Evolutionary conservation across 2,329 filamentous ascomycete species (phyloP).

Genomic region (Paecilomyces dactylethromorphus): DNA sequence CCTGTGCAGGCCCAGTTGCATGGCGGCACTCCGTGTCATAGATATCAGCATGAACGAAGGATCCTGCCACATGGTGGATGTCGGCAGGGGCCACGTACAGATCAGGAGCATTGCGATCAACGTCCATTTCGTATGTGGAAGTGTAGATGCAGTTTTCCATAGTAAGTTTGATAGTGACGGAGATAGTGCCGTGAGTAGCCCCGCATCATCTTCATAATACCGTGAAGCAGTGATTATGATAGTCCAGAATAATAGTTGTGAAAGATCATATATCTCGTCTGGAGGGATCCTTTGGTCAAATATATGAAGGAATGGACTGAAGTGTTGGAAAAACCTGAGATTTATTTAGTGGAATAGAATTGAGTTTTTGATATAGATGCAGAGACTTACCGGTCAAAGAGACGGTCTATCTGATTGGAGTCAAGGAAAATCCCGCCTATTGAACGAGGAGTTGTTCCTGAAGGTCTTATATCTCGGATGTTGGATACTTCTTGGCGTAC

Average conservation of each 20-base stretch:
- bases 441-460: too few species aligned
- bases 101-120: conserved; percentile 15
- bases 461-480: too few species aligned
- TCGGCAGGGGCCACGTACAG: conserved; percentile 18
- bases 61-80: conserved; percentile 10
- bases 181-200: conserved; percentile 3
- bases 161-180: conserved; percentile 7
- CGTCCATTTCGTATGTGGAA: conserved; percentile 10
- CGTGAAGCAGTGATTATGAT: conserved; percentile 9
- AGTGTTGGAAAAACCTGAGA: too few species aligned
- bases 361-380: too few species aligned
- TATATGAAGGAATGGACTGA: too few species aligned
- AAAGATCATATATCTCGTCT: conserved; percentile 6
- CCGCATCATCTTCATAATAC: conserved; percentile 5
- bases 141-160: conserved; percentile 11
- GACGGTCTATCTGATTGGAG: too few species aligned
- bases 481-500: too few species aligned
- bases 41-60: conserved; percentile 10
- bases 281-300: neutral
- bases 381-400: too few species aligned
- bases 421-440: too few species aligned
- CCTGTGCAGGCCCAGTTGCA: conserved; percentile 15
- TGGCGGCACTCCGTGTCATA: conserved; percentile 11
- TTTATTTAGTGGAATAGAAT: too few species aligned
- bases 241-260: conserved; percentile 9